These are phyloP conservation scores for Hemisphaericaspora nanyangensis DNA, from an alignment of 805 yeast genomes.

Conservation along the genomic window DNA sequence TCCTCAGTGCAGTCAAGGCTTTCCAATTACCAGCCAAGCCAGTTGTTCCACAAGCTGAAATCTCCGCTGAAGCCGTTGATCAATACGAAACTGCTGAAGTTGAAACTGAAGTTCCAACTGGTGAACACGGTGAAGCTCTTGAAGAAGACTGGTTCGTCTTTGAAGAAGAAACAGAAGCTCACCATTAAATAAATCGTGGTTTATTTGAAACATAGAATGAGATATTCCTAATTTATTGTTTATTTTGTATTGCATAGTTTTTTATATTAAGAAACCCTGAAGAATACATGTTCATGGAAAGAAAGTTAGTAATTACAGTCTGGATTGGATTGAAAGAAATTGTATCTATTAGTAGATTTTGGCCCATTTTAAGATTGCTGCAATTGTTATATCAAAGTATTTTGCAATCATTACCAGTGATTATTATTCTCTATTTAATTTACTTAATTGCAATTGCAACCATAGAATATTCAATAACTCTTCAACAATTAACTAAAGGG, in stretches of 20 bases:
- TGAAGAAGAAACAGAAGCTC: conserved; percentile 57
- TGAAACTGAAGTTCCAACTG: conserved; percentile 51
- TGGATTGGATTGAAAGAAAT: too few species aligned
- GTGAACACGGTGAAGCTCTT: conserved; percentile 2
- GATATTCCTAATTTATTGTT: background rate
- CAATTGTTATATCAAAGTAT: too few species aligned
- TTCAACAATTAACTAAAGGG: too few species aligned
- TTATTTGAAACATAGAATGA: background rate
- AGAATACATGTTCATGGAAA: background rate
- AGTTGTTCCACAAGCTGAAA: conserved; percentile 65
- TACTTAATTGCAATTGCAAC: too few species aligned
- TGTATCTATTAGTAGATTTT: too few species aligned
- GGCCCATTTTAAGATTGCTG: too few species aligned
- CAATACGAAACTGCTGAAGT: conserved; percentile 70
- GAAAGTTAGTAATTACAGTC: too few species aligned
- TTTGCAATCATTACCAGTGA: too few species aligned
- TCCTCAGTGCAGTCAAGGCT: conserved; percentile 73
- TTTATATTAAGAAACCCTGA: too few species aligned
- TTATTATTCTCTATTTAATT: too few species aligned
- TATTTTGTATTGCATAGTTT: background rate
- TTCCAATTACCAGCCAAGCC: conserved; percentile 85
- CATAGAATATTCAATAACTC: too few species aligned
- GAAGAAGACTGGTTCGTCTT: conserved; percentile 77
- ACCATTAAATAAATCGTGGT: conserved; percentile 32
- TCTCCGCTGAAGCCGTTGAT: conserved; percentile 61